phyloP scores from a whole-genome alignment of 805 yeast genomes.

The Candida chilensis region DNA sequence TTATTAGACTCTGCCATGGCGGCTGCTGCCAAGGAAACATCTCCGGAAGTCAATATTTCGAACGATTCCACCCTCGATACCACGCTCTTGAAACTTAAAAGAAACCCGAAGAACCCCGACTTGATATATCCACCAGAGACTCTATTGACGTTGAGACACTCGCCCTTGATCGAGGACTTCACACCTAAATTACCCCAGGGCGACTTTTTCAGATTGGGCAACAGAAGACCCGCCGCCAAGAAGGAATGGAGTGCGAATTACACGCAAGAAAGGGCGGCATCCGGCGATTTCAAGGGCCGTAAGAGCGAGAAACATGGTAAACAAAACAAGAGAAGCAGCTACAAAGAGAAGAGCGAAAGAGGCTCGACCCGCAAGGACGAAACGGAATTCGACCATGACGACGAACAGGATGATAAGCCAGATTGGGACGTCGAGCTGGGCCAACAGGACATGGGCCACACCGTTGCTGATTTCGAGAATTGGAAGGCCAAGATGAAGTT shows the following conservation, averaged over 20 bases:
- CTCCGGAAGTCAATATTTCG: constrained; percentile 16
- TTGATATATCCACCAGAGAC: constrained; percentile 11
- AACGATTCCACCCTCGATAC: too few species aligned
- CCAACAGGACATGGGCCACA: constrained; percentile 33
- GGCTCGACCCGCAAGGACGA: too few species aligned
- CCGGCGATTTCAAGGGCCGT: background rate
- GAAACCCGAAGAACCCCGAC: constrained; percentile 4
- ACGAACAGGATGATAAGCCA: constrained; percentile 9
- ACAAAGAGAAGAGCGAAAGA: too few species aligned
- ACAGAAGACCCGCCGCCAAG: constrained; percentile 5
- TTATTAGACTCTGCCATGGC: constrained; percentile 36
- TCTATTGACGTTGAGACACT: constrained; percentile 19
- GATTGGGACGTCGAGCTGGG: constrained; percentile 26
- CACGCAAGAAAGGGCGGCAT: background rate
- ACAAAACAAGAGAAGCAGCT: background rate
- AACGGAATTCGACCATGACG: constrained; percentile 4
- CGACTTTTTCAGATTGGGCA: constrained; percentile 38
- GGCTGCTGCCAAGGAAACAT: constrained; percentile 33
- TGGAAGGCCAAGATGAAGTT: constrained; percentile 48
- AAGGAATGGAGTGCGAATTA: constrained; percentile 3
- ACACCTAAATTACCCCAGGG: constrained; percentile 31
- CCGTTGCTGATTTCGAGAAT: constrained; percentile 48
- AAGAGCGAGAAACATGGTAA: background rate
- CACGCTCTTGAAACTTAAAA: too few species aligned
- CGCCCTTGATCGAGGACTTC: constrained; percentile 23